phyloP scores from a whole-genome alignment of 768 basidiomycete species.

The Hygrocybe punicea region DNA sequence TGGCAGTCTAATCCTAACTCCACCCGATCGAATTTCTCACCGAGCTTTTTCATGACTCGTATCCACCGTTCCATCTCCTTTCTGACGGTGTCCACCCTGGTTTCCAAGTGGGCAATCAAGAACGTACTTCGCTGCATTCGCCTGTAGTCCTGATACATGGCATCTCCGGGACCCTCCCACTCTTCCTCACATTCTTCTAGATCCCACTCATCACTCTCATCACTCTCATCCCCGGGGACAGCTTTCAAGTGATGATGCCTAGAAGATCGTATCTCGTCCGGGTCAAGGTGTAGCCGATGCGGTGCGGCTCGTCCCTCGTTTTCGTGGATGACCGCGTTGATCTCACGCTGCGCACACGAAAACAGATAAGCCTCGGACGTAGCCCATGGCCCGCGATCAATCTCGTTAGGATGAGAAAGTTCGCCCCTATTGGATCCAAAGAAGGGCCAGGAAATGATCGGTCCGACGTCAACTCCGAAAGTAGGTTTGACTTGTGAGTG shows the following conservation, averaged over 20 bases:
- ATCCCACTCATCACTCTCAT: constrained; percentile 77
- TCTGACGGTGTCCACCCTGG: constrained; percentile 60
- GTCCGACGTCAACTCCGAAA: constrained; percentile 58
- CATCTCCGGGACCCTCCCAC: constrained; percentile 73
- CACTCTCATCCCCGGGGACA: constrained; percentile 69
- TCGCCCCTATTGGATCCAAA: constrained; percentile 82
- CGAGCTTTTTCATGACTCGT: constrained; percentile 60
- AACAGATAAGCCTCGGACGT: constrained; percentile 56
- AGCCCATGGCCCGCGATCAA: constrained; percentile 79
- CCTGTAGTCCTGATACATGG: constrained; percentile 80
- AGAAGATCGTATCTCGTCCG: constrained; percentile 68
- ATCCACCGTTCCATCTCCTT: constrained; percentile 73
- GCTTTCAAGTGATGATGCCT: constrained; percentile 66
- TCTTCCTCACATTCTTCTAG: constrained; percentile 77
- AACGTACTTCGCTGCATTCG: constrained; percentile 79
- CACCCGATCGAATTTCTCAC: constrained; percentile 40
- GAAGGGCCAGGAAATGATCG: constrained; percentile 88
- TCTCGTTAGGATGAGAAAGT: constrained; percentile 59
- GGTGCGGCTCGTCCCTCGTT: constrained; percentile 74
- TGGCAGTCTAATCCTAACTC: constrained; percentile 82
- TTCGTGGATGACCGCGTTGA: constrained; percentile 68
- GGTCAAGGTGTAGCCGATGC: constrained; percentile 76
- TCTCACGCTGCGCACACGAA: constrained; percentile 70
- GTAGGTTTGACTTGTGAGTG: constrained; percentile 16
- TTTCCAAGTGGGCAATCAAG: constrained; percentile 63